Percentiles rank a stretch among this genome's conserved stretches.
phyloP scores from a whole-genome alignment of 1,139 yeast species.

The Kazachstania sp. region DNA sequence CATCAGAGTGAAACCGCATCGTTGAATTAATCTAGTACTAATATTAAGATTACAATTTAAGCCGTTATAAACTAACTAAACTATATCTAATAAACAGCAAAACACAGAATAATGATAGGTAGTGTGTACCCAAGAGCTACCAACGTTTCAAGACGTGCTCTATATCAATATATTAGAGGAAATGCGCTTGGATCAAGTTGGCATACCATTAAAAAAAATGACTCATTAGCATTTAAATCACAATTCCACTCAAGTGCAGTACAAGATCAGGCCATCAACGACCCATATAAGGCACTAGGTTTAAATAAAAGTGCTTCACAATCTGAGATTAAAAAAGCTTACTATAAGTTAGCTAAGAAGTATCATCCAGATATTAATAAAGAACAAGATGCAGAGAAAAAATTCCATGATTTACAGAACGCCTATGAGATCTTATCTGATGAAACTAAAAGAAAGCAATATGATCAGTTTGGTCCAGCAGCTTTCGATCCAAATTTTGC shows the following conservation, averaged over 20 bases:
- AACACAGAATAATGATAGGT: background rate
- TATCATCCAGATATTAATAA: conserved; percentile 96
- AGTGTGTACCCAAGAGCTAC: background rate
- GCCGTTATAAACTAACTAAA: too few relatives aligned
- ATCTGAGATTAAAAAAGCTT: conserved; percentile 88
- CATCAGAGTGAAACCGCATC: too few relatives aligned
- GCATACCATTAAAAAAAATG: background rate
- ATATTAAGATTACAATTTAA: too few relatives aligned
- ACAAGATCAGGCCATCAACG: conserved; percentile 33
- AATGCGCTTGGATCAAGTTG: background rate
- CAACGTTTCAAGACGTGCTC: background rate
- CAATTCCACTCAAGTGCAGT: conserved; percentile 5
- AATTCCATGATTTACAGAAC: conserved; percentile 87
- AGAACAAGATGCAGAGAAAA: conserved; percentile 77
- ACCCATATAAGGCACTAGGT: conserved; percentile 82
- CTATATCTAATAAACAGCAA: too few relatives aligned
- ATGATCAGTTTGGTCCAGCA: conserved; percentile 83
- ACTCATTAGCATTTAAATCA: background rate
- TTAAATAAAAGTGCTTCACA: conserved; percentile 62
- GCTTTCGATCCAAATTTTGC: conserved; percentile 67
- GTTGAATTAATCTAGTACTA: too few relatives aligned
- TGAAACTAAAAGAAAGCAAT: conserved; percentile 78
- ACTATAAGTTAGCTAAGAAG: conserved; percentile 85
- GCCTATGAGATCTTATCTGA: conserved; percentile 89
- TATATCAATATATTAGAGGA: background rate